phyloP scores from a whole-genome alignment of 2,329 filamentous ascomycete species.

The Nemania sp. region DNA sequence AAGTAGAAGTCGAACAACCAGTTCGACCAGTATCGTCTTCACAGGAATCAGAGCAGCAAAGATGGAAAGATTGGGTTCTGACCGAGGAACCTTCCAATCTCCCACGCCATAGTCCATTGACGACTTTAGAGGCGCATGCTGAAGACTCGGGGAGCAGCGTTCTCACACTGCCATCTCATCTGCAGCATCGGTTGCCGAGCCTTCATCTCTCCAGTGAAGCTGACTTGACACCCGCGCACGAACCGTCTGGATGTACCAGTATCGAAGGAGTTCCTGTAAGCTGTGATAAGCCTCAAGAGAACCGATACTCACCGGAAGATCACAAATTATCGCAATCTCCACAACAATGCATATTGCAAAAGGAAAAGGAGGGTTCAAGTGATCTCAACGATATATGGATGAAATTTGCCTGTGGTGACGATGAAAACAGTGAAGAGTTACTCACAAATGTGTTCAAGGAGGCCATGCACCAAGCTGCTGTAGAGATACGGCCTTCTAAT shows the following conservation, averaged over 20 bases:
- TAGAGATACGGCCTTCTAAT: constrained; percentile 45
- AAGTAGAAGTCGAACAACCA: constrained; percentile 46
- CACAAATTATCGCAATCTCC: neutral
- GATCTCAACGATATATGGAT: constrained; percentile 46
- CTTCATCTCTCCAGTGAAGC: constrained; percentile 42
- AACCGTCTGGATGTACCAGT: neutral
- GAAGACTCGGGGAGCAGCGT: constrained; percentile 23
- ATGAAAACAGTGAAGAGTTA: constrained; percentile 44
- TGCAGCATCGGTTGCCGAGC: constrained; percentile 41
- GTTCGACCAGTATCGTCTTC: constrained; percentile 37
- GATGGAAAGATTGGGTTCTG: constrained; percentile 42
- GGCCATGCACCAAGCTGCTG: constrained; percentile 45
- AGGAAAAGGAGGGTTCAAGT: constrained; percentile 10
- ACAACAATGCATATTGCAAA: constrained; percentile 1
- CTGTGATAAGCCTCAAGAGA: neutral
- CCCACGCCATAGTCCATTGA: constrained; percentile 14
- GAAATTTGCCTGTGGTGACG: constrained; percentile 47
- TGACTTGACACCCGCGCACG: neutral
- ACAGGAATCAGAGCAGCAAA: constrained; percentile 42
- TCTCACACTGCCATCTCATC: constrained; percentile 42
- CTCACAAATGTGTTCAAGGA: constrained; percentile 43
- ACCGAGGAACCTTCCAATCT: constrained; percentile 26
- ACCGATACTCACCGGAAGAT: neutral
- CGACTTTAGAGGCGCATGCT: neutral
- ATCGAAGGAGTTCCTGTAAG: neutral